Percentiles rank a stretch among this genome's conserved stretches.
Evolutionary conservation across 768 basidiomycete species (phyloP).

Genomic region (Tricholoma saponaceum): DNA sequence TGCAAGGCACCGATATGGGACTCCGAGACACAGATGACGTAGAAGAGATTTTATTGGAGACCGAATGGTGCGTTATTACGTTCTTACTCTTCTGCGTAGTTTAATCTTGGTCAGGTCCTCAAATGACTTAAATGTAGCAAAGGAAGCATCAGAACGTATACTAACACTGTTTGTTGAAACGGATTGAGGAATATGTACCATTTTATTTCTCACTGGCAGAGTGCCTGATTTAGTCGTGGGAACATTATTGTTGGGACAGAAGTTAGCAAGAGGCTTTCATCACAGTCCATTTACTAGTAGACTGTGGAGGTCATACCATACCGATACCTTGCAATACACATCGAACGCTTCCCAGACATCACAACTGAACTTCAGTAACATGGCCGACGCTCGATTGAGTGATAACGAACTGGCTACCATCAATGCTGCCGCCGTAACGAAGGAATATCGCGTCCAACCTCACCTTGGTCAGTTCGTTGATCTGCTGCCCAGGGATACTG

Average conservation of each 20-base stretch:
- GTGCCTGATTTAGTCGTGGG: conserved; percentile 7
- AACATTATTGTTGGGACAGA: neutral
- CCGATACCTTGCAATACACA: neutral
- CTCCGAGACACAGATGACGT: conserved; percentile 61
- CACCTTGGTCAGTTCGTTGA: conserved; percentile 64
- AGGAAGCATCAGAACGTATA: conserved; percentile 38
- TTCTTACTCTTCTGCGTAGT: neutral
- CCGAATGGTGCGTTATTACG: conserved; percentile 63
- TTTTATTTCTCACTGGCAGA: no score
- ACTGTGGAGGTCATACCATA: neutral
- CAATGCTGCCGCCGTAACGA: conserved; percentile 86
- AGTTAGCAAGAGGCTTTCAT: no score
- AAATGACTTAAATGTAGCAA: conserved; percentile 31
- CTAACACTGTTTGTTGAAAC: conserved; percentile 28
- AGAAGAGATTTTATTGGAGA: conserved; percentile 72
- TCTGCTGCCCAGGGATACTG: conserved; percentile 8
- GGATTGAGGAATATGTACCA: neutral
- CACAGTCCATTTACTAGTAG: neutral
- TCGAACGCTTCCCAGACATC: neutral
- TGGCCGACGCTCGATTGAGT: conserved; percentile 58
- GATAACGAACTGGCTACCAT: conserved; percentile 74
- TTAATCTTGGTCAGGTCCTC: conserved; percentile 40
- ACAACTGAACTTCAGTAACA: conserved; percentile 16
- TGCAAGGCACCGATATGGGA: conserved; percentile 68
- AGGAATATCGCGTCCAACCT: conserved; percentile 84